Base-by-base conservation (phyloP, 805 yeast genomes). In the Sporopachydermia quercuum region DNA sequence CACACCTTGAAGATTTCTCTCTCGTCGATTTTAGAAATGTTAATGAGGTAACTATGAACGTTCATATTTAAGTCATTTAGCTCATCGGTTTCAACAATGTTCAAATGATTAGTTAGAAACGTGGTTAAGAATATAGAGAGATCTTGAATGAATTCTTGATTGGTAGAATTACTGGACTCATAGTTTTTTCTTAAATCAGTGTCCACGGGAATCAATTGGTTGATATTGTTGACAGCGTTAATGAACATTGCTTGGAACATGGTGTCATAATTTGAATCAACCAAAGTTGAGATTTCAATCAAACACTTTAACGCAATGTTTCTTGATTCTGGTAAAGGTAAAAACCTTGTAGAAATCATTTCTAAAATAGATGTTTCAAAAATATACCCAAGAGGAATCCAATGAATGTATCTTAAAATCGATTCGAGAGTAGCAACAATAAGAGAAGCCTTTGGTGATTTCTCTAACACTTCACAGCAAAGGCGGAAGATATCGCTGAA, bases 1-100 rank as follows among this genome's bases (percentile, higher is more conserved):
- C 94, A 84, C 36, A 93, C 87, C 58, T 91, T 91, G 66, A 91
- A 91, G 47, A 91, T 68, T 62, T 91, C 99, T 51, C 98, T 73
- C 61, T 91, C 99, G 46, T 89, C 94, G 49, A 91, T 82, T 56
- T 78, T 75, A 4, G 96, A 86, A 42, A 91, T 68, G 50, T 80
- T 80, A 48, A 91, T 73, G 49, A 91, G 66, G 58, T 86, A 86
- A 53, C 73, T 71, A 55, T 87, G 94, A 2, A 93, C 75, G 40
- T 75, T 71, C 42, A 80, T 55, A 42, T 85, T 63, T 39, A 85
- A 60, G 16, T 74, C 78, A 50, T 71, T 70, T 40, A 63, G 58
- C 34, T 69, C 74, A 47, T 70, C 74, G 15, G 43, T 46, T 48
- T 64, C 69, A 16, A 64, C 54, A 16, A 63, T 43, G 19, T 8